A percentile compares a stretch with the other conserved stretches of the same genome.
Conservation (phyloP, 176 grass and related monocot genomes). For the Typha latifolia region DNA sequence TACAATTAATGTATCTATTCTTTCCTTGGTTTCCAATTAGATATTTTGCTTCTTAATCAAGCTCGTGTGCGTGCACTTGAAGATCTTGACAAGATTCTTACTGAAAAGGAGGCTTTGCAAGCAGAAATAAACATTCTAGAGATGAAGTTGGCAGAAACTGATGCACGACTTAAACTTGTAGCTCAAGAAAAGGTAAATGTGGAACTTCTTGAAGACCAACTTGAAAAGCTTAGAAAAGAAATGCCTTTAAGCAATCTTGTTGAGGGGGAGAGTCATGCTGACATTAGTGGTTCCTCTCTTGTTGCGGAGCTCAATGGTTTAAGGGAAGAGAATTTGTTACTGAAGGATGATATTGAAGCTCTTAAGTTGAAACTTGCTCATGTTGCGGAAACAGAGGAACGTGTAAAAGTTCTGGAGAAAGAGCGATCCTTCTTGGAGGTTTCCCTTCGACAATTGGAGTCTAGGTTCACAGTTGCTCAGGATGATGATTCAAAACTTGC, state of each 20-base stretch:
- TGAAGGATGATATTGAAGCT: conserved; percentile 48
- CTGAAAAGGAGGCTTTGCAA: conserved; percentile 74
- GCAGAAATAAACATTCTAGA: conserved; percentile 56
- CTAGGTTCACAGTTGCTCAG: conserved; percentile 38
- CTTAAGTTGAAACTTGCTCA: conserved; percentile 45
- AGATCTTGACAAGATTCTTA: conserved; percentile 66
- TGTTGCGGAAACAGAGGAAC: conserved; percentile 49
- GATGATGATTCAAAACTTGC: conserved; percentile 43
- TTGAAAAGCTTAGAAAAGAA: conserved; percentile 26
- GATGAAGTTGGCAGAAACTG: conserved; percentile 53
- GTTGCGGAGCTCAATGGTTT: conserved; percentile 38
- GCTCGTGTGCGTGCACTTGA: conserved; percentile 61
- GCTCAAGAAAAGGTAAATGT: conserved; percentile 29
- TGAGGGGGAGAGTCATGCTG: conserved; percentile 11
- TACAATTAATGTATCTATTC: conserved; percentile 7
- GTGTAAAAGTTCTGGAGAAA: conserved; percentile 53
- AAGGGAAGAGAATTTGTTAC: conserved; percentile 49
- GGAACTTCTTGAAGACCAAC: conserved; percentile 31
- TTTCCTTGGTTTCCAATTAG: conserved; percentile 34
- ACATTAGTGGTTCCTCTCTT: conserved; percentile 20
- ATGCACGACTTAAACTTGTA: conserved; percentile 32
- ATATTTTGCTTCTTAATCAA: conserved; percentile 94
- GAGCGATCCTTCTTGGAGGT: conserved; percentile 47
- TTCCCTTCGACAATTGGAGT: conserved; percentile 48
- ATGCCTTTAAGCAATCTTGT: conserved; percentile 23